Evolutionary conservation across 129 eudicot species (phyloP).

Genomic region (Dittrichia graveolens): DNA sequence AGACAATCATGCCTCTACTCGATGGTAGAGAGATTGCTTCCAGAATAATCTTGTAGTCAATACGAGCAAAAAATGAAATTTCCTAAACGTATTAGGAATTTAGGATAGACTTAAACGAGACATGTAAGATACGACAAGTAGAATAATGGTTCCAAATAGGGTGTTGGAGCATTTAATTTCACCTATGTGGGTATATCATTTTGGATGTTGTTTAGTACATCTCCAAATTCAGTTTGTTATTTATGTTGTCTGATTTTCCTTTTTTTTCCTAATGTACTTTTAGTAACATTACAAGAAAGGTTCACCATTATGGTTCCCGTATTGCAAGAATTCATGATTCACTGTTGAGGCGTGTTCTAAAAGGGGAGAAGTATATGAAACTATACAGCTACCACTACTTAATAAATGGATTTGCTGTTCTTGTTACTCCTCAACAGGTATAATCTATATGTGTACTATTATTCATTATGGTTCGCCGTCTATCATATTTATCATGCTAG

Average conservation of each 20-base stretch:
- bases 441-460: slow-evolving; percentile 4
- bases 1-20: too few relatives aligned
- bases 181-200: background rate
- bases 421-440: slow-evolving; percentile 91
- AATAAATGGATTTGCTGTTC: slow-evolving; percentile 94
- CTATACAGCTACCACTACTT: slow-evolving; percentile 87
- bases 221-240: slow-evolving; percentile 12
- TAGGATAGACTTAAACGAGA: background rate
- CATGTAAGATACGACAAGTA: background rate
- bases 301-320: slow-evolving; percentile 38
- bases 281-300: slow-evolving; percentile 56
- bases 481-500: slow-evolving; percentile 2
- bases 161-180: background rate
- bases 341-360: slow-evolving; percentile 63
- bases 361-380: slow-evolving; percentile 81
- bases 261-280: slow-evolving; percentile 17
- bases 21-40: too few relatives aligned
- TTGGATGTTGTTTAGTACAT: too few relatives aligned
- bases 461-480: background rate
- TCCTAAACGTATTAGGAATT: background rate
- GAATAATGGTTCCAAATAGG: background rate
- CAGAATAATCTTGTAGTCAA: background rate
- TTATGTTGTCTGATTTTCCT: slow-evolving; percentile 19
- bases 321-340: slow-evolving; percentile 73
- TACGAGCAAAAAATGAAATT: background rate